These are phyloP conservation scores for Thermothielavioides terrestris DNA, from an alignment of 495 filamentous ascomycete genomes.

Conservation along the genomic window DNA sequence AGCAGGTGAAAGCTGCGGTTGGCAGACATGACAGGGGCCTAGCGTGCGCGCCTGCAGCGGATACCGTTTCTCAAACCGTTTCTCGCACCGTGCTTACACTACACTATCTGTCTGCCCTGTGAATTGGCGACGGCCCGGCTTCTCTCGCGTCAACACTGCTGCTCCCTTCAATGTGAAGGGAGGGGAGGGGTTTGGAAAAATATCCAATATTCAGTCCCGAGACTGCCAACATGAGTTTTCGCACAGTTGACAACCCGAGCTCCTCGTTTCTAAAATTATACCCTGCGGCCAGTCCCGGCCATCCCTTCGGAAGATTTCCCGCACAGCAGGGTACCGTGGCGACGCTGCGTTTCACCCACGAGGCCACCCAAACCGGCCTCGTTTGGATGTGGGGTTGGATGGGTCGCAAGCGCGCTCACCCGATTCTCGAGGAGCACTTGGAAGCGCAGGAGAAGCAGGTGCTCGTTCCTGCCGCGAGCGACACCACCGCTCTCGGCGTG, in stretches of 20 bases:
- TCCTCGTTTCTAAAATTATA: slow-evolving; percentile 5
- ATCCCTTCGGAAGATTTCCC: slow-evolving; percentile 10
- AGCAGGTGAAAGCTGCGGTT: not conserved
- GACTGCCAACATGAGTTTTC: not conserved
- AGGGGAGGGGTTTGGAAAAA: not conserved
- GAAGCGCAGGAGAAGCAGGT: slow-evolving; percentile 3
- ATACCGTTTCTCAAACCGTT: too few relatives aligned
- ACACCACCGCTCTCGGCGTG: slow-evolving; percentile 7
- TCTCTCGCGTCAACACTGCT: too few relatives aligned
- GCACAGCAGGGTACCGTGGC: too few relatives aligned
- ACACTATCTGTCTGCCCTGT: too few relatives aligned
- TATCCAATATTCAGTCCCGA: not conserved
- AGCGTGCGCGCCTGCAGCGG: not conserved
- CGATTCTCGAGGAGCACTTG: too few relatives aligned
- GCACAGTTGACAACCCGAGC: not conserved
- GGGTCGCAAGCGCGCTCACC: not conserved
- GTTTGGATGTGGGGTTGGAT: slow-evolving; percentile 6
- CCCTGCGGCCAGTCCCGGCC: not conserved
- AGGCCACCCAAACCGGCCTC: not conserved
- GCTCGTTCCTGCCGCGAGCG: not conserved
- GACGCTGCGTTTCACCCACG: not conserved
- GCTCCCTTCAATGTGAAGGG: too few relatives aligned
- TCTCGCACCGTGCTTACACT: too few relatives aligned
- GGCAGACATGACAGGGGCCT: not conserved
- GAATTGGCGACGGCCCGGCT: too few relatives aligned